Evolutionary conservation across 208 protist genomes (phyloP), one percentile per base, ranked within the genome.

Genomic region (Leishmania gerbilli): DNA sequence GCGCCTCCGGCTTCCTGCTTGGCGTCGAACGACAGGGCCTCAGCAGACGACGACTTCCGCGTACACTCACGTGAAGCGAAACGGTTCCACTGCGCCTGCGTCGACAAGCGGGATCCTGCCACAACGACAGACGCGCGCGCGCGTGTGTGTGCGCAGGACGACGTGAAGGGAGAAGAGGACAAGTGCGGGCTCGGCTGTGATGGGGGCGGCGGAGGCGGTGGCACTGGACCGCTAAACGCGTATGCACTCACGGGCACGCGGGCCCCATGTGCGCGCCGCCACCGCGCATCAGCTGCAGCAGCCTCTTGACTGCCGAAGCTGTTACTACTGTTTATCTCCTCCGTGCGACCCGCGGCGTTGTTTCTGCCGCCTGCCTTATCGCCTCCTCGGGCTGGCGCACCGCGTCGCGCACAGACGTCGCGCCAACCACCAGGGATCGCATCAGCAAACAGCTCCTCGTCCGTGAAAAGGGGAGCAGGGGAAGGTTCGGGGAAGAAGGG

Each of bases 171-270:
- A 17, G 13, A n/a, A 31, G 45, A 27, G 15, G 78, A 27, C 15
- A 40, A 37, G 27, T 37, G 24, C 67, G 65, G 67, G 11, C 31
- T 17, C 65, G 31, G 24, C 47, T 34, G 21, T n/a, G 76, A 13
- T 21, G 64, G 27, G 37, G 15, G 31, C 47, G 47, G 4, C 64
- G 42, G 4, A 17, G 55, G 76, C 3, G 40, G 76, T 8, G 62
- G 84, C 21, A 82, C 65, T 7, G 78, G 74, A 15, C 78, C 67
- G 56, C 31, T n/a, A 47, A 47, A 55, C 11, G 77, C 87, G 87
- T 95, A 95, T 19, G 87, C 92, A 68, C 92, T 95, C 19, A 95
- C 79, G 8, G 92, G 92, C 69, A 95, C 92, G 5, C 90, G 90
- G 5, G 74, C 62, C 40, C 92, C 90, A 76, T 95, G 92, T 8